A percentile compares a stretch with the other conserved stretches of the same genome.
Conservation (phyloP, 2,329 filamentous ascomycete genomes). For the Aspergillus oerlinghausenensis region DNA sequence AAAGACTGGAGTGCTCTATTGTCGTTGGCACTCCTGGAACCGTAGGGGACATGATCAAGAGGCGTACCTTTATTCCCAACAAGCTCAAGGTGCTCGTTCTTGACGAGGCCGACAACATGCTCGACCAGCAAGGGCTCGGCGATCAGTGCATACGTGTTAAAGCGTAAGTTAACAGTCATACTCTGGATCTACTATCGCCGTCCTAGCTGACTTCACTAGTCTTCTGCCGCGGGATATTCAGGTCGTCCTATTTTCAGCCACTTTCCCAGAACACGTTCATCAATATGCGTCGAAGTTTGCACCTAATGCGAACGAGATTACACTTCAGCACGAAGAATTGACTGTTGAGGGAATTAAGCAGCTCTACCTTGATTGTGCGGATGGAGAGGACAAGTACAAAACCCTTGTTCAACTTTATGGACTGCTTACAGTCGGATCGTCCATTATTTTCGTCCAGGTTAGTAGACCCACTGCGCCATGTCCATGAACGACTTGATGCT, state of each 20-base stretch:
- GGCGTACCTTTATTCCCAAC: slow-evolving; percentile 66
- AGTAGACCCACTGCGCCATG: slow-evolving; percentile 16
- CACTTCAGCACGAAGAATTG: slow-evolving; percentile 81
- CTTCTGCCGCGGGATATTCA: slow-evolving; percentile 72
- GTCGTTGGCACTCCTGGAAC: slow-evolving; percentile 94
- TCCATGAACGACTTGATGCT: slow-evolving; percentile 7
- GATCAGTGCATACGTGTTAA: slow-evolving; percentile 94
- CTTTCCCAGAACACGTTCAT: slow-evolving; percentile 81
- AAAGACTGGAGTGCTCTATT: slow-evolving; percentile 68
- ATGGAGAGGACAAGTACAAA: slow-evolving; percentile 78
- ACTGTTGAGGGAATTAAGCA: slow-evolving; percentile 97
- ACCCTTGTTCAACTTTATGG: slow-evolving; percentile 90
- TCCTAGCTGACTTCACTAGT: slow-evolving; percentile 39
- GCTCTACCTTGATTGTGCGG: slow-evolving; percentile 90
- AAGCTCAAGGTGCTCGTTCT: slow-evolving; percentile 79
- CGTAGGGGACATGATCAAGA: slow-evolving; percentile 78
- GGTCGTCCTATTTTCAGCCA: slow-evolving; percentile 92
- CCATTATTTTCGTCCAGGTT: slow-evolving; percentile 96
- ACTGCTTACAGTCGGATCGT: slow-evolving; percentile 92
- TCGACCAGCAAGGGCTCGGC: slow-evolving; percentile 90
- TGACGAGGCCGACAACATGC: slow-evolving; percentile 98
- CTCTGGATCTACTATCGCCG: not conserved
- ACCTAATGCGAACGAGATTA: slow-evolving; percentile 79
- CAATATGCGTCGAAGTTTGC: slow-evolving; percentile 80
- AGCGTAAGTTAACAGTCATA: slow-evolving; percentile 50